Base-by-base conservation (phyloP, 2,329 filamentous ascomycete species). In the Colletotrichum kahawae region DNA sequence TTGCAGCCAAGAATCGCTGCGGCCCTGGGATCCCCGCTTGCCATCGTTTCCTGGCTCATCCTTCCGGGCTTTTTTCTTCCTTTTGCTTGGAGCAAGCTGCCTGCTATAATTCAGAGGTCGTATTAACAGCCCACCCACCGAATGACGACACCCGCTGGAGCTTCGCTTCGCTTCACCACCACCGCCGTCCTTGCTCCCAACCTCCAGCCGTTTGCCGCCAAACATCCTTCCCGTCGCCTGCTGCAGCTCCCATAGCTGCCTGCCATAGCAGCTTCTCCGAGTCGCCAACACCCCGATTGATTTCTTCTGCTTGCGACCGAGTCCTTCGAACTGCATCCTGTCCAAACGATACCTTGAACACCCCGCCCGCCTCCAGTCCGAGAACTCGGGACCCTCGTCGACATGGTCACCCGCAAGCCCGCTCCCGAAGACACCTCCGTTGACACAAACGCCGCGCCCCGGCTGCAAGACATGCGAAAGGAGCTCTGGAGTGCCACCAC, bases 341-440 rank as follows among this genome's bases (percentile, higher is more conserved):
- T 13, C 3, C 6, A 51, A 59, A 21, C 36, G 36, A 24, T 10
- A 31, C 56, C 13, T 54, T 29, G 13, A 60, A 60, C 21, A 21
- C 24, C 34, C 43, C 21, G 21, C 10, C 48, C 48, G 21, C 14
- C 48, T 36, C 70, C 51, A 60, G 65, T 74, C 70, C 72, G 72
- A 71, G 70, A 68, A 64, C 24, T 54, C 69, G 67, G 70, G 66
- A 65, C 73, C 51, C 71, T 74, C 43, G 74, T 71, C 79, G 81
- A 78, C 63, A 88, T 88, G 86, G 86, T 87, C 57, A 80, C 83
- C 74, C 84, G 85, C 77, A 87, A 87, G 76, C 81, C 85, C 8
- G 67, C 83, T 27, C 81, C 85, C 48, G 77, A 80, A 21, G 79
- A 81, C 70, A 77, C 79, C 29, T 70, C 78, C 24, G 71, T 79